These are phyloP conservation scores for Paxillus ammoniavirescens DNA, from an alignment of 768 basidiomycete genomes.

Conservation along the genomic window DNA sequence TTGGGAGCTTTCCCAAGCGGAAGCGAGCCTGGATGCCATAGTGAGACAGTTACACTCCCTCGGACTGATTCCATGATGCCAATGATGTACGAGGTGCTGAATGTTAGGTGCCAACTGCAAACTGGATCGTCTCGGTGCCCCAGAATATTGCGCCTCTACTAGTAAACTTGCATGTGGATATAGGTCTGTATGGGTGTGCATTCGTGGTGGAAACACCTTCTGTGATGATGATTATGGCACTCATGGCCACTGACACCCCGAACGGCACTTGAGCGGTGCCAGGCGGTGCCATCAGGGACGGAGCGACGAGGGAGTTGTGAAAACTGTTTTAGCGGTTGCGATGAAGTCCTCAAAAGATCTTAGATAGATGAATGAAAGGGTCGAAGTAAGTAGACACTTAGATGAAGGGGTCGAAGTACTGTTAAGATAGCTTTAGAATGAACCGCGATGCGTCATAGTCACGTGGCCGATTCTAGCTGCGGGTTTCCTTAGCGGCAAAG, in stretches of 20 bases:
- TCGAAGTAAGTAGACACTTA: no score
- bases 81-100: constrained; percentile 47
- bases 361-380: no score
- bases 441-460: constrained; percentile 1
- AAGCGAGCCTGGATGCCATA: constrained; percentile 49
- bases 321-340: constrained; percentile 53
- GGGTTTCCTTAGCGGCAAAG: background rate
- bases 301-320: constrained; percentile 52
- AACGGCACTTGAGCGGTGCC: constrained; percentile 58
- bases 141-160: constrained; percentile 51
- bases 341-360: constrained; percentile 31
- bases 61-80: constrained; percentile 30
- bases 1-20: constrained; percentile 44
- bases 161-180: constrained; percentile 53
- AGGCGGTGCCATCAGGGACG: constrained; percentile 51
- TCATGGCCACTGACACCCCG: constrained; percentile 61
- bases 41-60: constrained; percentile 50
- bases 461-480: constrained; percentile 11
- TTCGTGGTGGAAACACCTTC: constrained; percentile 58
- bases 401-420: no score
- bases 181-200: constrained; percentile 48
- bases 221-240: constrained; percentile 55
- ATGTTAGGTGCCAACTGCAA: background rate
- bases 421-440: no score
- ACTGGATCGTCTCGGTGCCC: background rate